Percentiles rank a stretch among this genome's conserved stretches.
These are phyloP conservation scores for Cercospora nicotianae DNA, from an alignment of 2,329 filamentous ascomycete species.

Conservation along the genomic window DNA sequence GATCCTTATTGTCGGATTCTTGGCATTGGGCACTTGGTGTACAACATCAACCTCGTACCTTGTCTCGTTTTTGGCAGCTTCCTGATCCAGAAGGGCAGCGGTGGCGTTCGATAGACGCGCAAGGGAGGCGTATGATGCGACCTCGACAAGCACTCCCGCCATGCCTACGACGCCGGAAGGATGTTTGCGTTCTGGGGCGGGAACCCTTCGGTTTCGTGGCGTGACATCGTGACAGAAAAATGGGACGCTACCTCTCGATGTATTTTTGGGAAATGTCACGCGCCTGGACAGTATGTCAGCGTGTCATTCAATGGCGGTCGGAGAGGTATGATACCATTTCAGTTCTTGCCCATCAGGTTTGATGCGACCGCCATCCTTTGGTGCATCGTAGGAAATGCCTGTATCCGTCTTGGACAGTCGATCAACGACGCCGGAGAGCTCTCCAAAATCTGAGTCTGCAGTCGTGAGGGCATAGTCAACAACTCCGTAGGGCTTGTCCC, in stretches of 20 bases:
- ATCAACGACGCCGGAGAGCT: slow-evolving; percentile 26
- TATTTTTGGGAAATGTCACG: slow-evolving; percentile 52
- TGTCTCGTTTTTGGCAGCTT: slow-evolving; percentile 11
- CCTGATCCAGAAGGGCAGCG: slow-evolving; percentile 23
- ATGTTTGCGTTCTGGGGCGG: slow-evolving; percentile 49
- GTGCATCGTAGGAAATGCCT: slow-evolving; percentile 51
- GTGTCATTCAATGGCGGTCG: background rate
- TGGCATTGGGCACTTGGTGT: slow-evolving; percentile 13
- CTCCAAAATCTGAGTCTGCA: slow-evolving; percentile 19
- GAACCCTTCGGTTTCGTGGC: slow-evolving; percentile 56
- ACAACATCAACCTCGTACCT: slow-evolving; percentile 21
- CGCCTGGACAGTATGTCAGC: slow-evolving; percentile 31
- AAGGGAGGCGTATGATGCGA: slow-evolving; percentile 7
- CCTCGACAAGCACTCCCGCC: slow-evolving; percentile 40
- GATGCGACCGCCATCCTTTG: slow-evolving; percentile 55
- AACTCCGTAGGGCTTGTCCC: slow-evolving; percentile 53
- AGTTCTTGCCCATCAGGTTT: slow-evolving; percentile 58
- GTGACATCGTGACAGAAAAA: slow-evolving; percentile 69
- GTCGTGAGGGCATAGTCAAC: slow-evolving; percentile 63
- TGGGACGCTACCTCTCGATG: slow-evolving; percentile 55
- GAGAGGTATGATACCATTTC: slow-evolving; percentile 48
- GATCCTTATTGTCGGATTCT: slow-evolving; percentile 24
- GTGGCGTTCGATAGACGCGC: slow-evolving; percentile 24
- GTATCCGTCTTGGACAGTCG: slow-evolving; percentile 28
- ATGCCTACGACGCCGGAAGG: slow-evolving; percentile 55